A percentile compares a stretch with the other conserved stretches of the same genome.
Evolutionary conservation across 306 rosid species (phyloP).

Genomic region (Prunus campanulata): DNA sequence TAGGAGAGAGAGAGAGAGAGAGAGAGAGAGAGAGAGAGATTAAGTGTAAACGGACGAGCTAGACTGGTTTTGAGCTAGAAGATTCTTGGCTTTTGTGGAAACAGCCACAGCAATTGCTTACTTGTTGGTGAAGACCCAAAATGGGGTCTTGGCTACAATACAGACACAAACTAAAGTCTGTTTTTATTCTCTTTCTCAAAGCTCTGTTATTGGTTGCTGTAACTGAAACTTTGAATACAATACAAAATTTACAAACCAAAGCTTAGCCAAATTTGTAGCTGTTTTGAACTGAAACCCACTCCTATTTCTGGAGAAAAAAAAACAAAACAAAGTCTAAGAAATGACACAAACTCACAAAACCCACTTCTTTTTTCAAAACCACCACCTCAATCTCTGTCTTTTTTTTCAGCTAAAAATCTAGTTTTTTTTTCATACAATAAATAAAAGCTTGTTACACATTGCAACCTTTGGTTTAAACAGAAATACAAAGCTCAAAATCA

Average conservation of each 20-base stretch:
- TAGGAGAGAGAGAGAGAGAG: not conserved
- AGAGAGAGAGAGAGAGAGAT: not conserved
- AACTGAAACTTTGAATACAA: constrained; percentile 7
- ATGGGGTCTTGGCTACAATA: constrained; percentile 4
- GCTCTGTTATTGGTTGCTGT: constrained; percentile 22
- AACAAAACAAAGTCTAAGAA: not conserved
- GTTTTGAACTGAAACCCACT: constrained; percentile 7
- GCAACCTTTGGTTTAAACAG: not conserved
- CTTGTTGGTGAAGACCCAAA: constrained; percentile 37
- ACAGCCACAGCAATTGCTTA: not conserved
- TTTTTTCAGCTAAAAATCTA: not conserved
- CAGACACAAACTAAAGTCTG: constrained; percentile 17
- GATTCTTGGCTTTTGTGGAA: constrained; percentile 17
- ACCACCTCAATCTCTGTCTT: not conserved
- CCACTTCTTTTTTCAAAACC: not conserved
- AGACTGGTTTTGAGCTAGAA: constrained; percentile 21
- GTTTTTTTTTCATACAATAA: not conserved
- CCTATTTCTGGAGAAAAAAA: not conserved
- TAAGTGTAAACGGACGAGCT: constrained; percentile 12
- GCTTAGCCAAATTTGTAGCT: not conserved
- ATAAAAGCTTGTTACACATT: not conserved
- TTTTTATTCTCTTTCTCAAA: not conserved
- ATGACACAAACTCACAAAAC: not conserved
- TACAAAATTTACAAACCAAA: constrained; percentile 7
- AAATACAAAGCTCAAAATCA: constrained; percentile 22